These are phyloP conservation scores for Candida sanyaensis DNA, from an alignment of 1,139 yeast genomes.

Conservation along the genomic window DNA sequence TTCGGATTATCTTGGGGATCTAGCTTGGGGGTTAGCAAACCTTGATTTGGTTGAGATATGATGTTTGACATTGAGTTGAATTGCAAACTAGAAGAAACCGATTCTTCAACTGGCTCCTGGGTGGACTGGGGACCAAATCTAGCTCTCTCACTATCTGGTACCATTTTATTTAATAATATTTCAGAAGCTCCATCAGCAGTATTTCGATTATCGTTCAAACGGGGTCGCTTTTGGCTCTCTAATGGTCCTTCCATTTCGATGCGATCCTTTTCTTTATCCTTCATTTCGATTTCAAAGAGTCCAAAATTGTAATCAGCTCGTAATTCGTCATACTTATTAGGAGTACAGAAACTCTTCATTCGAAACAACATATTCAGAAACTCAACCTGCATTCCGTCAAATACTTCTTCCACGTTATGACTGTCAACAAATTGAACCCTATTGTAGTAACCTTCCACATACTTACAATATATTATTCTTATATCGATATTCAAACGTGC, in stretches of 20 bases:
- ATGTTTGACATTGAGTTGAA: neutral
- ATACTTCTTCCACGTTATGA: conserved; percentile 4
- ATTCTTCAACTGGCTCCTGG: neutral
- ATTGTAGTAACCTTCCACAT: conserved; percentile 9
- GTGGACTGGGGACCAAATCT: neutral
- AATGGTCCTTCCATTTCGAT: conserved; percentile 3
- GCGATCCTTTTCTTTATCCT: neutral
- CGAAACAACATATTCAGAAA: conserved; percentile 8
- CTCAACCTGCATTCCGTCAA: conserved; percentile 9
- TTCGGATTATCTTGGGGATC: neutral
- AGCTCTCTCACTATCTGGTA: neutral
- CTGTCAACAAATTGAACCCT: neutral
- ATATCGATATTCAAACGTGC: conserved; percentile 12
- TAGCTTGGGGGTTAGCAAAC: neutral
- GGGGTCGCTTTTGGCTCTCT: neutral
- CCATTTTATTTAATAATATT: neutral
- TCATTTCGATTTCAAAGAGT: neutral
- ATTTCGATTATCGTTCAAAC: neutral
- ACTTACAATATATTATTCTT: conserved; percentile 4
- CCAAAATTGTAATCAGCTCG: neutral
- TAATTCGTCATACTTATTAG: neutral
- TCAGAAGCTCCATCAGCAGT: neutral
- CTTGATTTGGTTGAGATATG: neutral
- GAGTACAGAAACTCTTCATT: neutral
- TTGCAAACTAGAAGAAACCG: neutral